A percentile compares a stretch with the other conserved stretches of the same genome.
These are phyloP conservation scores for Solanum chiquidenum DNA, from an alignment of 257 asterid species.

Conservation along the genomic window DNA sequence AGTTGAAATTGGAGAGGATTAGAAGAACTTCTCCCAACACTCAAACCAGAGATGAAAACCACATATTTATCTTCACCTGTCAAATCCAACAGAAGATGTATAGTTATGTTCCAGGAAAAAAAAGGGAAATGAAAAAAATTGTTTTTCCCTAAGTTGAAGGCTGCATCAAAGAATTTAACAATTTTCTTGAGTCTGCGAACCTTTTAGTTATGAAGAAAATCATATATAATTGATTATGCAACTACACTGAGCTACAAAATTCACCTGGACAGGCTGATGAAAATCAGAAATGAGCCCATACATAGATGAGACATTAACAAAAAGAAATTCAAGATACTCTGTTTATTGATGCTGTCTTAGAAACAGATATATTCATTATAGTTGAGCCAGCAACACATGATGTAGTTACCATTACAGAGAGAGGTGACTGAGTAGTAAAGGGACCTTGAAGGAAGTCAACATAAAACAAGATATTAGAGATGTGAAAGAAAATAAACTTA, in stretches of 20 bases:
- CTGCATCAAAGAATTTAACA: background rate
- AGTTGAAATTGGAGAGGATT: slow-evolving; percentile 93
- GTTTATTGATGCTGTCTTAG: background rate
- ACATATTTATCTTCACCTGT: slow-evolving; percentile 90
- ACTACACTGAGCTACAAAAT: background rate
- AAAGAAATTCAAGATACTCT: background rate
- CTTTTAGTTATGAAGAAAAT: background rate
- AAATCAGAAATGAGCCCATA: background rate
- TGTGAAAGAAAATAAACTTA: background rate
- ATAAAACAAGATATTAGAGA: background rate
- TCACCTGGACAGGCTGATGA: background rate
- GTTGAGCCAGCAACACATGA: background rate
- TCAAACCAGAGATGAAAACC: slow-evolving; percentile 77
- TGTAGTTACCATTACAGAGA: background rate
- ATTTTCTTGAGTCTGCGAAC: background rate
- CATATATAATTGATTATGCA: background rate
- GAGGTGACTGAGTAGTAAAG: background rate
- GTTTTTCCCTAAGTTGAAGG: background rate
- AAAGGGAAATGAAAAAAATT: background rate
- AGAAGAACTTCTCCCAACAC: slow-evolving; percentile 64
- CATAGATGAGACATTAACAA: background rate
- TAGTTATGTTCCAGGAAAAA: background rate
- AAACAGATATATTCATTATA: background rate
- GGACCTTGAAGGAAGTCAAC: background rate
- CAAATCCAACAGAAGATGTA: background rate